Percentiles rank a stretch among this genome's conserved stretches.
Evolutionary conservation across 768 basidiomycete species (phyloP).

Genomic region (Tricholoma saponaceum): DNA sequence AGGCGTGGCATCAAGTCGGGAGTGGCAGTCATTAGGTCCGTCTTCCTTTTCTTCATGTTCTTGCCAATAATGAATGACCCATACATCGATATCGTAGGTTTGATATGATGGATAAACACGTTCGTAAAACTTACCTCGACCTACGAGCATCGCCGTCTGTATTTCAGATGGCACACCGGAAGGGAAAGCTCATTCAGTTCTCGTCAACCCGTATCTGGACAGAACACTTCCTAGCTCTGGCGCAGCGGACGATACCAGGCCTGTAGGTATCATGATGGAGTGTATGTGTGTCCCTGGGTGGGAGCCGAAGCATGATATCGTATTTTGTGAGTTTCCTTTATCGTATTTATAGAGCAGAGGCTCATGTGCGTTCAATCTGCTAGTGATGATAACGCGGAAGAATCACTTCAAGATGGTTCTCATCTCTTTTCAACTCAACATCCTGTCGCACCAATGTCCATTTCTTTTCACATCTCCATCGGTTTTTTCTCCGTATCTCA

Average conservation of each 20-base stretch:
- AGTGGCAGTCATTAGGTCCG: slow-evolving; percentile 71
- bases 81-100: slow-evolving; percentile 57
- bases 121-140: slow-evolving; percentile 85
- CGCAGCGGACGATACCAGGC: slow-evolving; percentile 83
- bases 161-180: slow-evolving; percentile 48
- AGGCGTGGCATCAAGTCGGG: slow-evolving; percentile 88
- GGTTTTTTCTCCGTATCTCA: slow-evolving; percentile 21
- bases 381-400: slow-evolving; percentile 91
- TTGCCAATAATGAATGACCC: too few species aligned
- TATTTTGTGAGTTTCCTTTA: slow-evolving; percentile 42
- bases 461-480: neutral
- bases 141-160: slow-evolving; percentile 35
- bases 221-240: slow-evolving; percentile 87
- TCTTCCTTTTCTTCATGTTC: too few species aligned
- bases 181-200: slow-evolving; percentile 76
- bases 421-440: slow-evolving; percentile 94
- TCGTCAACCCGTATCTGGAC: slow-evolving; percentile 89
- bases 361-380: too few species aligned
- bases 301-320: too few species aligned
- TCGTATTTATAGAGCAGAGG: too few species aligned
- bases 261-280: slow-evolving; percentile 18
- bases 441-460: slow-evolving; percentile 60
- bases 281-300: too few species aligned
- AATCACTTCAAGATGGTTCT: slow-evolving; percentile 91
- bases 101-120: slow-evolving; percentile 83